Evolutionary conservation across 1,284 basidiomycete species (phyloP).

Genomic region (Quambalaria eucalypti): DNA sequence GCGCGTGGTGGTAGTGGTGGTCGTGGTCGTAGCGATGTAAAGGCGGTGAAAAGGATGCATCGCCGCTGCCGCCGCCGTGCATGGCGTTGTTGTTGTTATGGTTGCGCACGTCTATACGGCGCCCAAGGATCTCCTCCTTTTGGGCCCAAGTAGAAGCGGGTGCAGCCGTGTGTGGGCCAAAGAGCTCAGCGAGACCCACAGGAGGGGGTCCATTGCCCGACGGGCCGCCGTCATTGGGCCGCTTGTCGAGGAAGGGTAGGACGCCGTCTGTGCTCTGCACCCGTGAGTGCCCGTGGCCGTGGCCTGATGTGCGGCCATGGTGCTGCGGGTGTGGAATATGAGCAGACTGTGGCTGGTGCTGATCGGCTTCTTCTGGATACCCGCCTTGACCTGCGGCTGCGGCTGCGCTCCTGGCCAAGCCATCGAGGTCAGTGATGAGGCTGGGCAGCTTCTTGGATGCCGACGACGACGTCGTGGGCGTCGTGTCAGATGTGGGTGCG

Average conservation of each 20-base stretch:
- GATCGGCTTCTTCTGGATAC: no score
- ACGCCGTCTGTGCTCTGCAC: slow-evolving; percentile 1
- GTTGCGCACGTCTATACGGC: no score
- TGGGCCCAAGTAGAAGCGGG: slow-evolving; percentile 16
- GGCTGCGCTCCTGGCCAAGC: slow-evolving; percentile 15
- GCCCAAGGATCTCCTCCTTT: slow-evolving; percentile 14
- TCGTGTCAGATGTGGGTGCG: no score
- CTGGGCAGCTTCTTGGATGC: slow-evolving; percentile 20
- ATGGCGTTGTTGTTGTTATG: no score
- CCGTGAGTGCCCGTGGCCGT: slow-evolving; percentile 4
- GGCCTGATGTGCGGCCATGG: slow-evolving; percentile 15
- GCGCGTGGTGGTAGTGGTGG: no score
- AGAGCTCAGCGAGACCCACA: slow-evolving; percentile 2
- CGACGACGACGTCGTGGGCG: not conserved
- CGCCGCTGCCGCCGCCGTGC: no score
- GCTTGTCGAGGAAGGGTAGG: not conserved
- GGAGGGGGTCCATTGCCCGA: not conserved
- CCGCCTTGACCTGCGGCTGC: no score
- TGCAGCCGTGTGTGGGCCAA: slow-evolving; percentile 22
- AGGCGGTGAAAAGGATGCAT: no score
- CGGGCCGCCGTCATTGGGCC: no score
- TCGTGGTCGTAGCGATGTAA: no score
- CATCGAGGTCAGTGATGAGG: slow-evolving; percentile 33
- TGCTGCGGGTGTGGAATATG: slow-evolving; percentile 13
- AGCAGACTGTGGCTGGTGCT: not conserved